Evolutionary conservation across 352 stramenopile genomes (phyloP).

Genomic region (Globisporangium takayamanum): DNA sequence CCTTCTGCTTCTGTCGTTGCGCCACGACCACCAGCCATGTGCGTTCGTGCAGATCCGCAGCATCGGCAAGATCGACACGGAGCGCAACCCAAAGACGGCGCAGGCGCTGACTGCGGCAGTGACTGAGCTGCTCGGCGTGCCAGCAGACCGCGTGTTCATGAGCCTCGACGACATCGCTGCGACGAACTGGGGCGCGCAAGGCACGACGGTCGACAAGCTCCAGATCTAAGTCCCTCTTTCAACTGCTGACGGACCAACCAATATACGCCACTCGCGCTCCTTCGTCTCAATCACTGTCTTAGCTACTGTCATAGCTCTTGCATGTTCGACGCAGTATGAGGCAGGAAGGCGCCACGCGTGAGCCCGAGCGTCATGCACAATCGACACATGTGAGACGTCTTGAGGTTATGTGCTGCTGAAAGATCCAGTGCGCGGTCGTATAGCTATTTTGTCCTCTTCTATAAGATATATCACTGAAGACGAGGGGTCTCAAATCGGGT

Average conservation of each 20-base stretch:
- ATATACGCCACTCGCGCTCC: too few relatives aligned
- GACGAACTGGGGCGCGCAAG: conserved; percentile 24
- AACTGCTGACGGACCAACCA: neutral
- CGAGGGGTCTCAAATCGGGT: too few relatives aligned
- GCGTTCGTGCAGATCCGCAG: conserved; percentile 24
- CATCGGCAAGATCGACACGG: conserved; percentile 21
- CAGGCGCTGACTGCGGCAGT: conserved; percentile 9
- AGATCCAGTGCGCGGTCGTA: neutral
- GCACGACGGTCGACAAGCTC: conserved; percentile 10
- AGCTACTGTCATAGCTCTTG: too few relatives aligned
- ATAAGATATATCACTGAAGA: neutral
- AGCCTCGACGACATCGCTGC: conserved; percentile 27
- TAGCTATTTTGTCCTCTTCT: neutral
- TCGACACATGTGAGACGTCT: too few relatives aligned
- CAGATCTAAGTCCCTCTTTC: neutral
- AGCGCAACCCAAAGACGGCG: conserved; percentile 22
- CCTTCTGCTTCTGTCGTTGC: neutral
- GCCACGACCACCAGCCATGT: conserved; percentile 7
- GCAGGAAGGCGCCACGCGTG: neutral
- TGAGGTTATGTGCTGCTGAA: neutral
- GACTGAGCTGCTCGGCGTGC: conserved; percentile 17
- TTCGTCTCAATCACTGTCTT: neutral
- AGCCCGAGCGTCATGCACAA: too few relatives aligned
- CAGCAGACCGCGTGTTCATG: conserved; percentile 28
- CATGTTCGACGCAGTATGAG: too few relatives aligned